Conservation (phyloP, 2,329 filamentous ascomycete genomes). For the Colletotrichum liaoningense region DNA sequence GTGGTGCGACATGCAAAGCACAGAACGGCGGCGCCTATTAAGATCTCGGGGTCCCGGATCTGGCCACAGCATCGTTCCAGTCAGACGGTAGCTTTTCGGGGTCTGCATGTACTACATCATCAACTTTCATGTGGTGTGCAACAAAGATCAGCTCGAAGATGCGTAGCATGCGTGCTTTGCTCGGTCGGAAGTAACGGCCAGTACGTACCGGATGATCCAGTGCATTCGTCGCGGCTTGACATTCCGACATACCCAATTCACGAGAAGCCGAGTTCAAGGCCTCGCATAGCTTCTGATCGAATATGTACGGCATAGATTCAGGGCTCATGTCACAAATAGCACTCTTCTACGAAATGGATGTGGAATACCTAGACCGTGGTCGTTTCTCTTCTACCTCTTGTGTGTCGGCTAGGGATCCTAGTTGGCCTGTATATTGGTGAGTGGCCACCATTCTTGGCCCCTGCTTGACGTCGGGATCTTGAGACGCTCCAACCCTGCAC, state of each 20-base stretch:
- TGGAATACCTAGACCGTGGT: neutral
- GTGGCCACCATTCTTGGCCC: neutral
- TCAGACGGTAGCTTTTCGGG: constrained; percentile 18
- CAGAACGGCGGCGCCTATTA: neutral
- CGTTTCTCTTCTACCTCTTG: too few species aligned
- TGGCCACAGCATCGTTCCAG: constrained; percentile 30
- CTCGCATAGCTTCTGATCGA: neutral
- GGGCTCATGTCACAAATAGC: neutral
- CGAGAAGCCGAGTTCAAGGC: neutral
- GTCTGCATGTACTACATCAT: constrained; percentile 6
- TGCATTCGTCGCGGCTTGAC: neutral
- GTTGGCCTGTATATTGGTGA: neutral
- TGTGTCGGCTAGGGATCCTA: neutral
- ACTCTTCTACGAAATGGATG: neutral
- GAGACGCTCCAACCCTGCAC: neutral
- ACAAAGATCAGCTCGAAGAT: neutral
- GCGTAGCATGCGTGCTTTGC: neutral
- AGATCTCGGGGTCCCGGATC: constrained; percentile 13
- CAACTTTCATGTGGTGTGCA: neutral
- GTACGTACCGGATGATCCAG: neutral
- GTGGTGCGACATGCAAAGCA: constrained; percentile 6
- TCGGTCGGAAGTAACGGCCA: neutral
- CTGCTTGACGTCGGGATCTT: neutral
- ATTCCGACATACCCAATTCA: neutral
- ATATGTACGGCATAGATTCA: neutral